Conservation (phyloP, 176 grass and related monocot genomes). For the Themeda triandra region DNA sequence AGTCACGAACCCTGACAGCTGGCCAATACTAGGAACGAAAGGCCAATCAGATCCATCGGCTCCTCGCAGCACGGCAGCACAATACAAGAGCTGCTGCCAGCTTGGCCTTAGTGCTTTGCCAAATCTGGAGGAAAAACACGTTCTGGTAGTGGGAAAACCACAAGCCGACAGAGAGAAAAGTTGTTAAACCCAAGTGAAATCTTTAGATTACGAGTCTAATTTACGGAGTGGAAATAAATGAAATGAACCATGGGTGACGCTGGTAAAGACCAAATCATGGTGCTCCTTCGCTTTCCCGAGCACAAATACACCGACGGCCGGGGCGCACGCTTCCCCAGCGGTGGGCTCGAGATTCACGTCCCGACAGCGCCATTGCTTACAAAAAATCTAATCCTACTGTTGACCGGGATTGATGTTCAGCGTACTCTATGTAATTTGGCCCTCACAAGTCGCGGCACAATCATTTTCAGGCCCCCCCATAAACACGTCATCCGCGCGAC, state of each 20-base stretch:
- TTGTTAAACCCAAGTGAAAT: background rate
- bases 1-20: background rate
- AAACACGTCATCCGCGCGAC: slow-evolving; percentile 11
- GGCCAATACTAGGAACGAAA: background rate
- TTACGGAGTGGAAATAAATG: background rate
- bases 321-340: background rate
- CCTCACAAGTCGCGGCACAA: slow-evolving; percentile 8
- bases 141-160: background rate
- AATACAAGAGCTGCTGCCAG: too few relatives aligned
- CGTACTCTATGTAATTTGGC: background rate
- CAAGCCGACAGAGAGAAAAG: background rate
- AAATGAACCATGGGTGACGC: background rate
- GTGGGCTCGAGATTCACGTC: slow-evolving; percentile 44
- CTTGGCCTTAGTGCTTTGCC: background rate
- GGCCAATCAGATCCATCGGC: too few relatives aligned
- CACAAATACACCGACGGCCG: background rate
- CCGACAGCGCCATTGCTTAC: slow-evolving; percentile 10
- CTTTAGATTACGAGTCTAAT: background rate
- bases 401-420: background rate
- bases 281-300: background rate
- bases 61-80: too few relatives aligned
- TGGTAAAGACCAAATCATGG: background rate
- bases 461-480: slow-evolving; percentile 26
- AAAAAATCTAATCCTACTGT: background rate
- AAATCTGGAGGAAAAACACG: background rate